Evolutionary conservation across 2,329 filamentous ascomycete genomes (phyloP).

Genomic region (Curvularia eragrostidis): DNA sequence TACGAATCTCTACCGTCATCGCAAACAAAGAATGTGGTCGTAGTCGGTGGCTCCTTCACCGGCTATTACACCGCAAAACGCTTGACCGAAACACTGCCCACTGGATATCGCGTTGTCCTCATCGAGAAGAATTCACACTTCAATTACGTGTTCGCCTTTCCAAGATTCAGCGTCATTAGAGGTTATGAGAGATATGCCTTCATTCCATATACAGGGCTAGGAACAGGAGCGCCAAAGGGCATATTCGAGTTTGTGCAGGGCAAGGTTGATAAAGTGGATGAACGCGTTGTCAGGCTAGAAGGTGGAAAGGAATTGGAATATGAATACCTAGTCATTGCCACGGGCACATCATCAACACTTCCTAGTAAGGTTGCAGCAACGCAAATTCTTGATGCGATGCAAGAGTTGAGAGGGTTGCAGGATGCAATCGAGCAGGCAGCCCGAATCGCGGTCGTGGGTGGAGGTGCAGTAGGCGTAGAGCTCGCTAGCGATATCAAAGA

Average conservation of each 20-base stretch:
- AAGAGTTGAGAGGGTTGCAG: conserved; percentile 57
- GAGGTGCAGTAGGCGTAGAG: conserved; percentile 68
- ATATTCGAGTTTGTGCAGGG: conserved; percentile 1
- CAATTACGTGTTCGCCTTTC: conserved; percentile 67
- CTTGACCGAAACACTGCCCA: neutral
- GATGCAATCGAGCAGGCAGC: conserved; percentile 56
- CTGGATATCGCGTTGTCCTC: conserved; percentile 60
- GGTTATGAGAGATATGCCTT: conserved; percentile 64
- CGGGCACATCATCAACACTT: conserved; percentile 57
- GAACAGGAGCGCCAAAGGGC: neutral
- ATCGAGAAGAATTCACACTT: conserved; percentile 68
- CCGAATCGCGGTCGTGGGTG: conserved; percentile 58
- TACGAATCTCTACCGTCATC: neutral
- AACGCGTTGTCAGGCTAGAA: conserved; percentile 51
- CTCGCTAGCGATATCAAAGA: conserved; percentile 66
- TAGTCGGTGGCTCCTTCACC: neutral
- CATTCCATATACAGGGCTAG: conserved; percentile 60
- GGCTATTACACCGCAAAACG: neutral
- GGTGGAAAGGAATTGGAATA: conserved; percentile 58
- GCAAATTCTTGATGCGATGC: conserved; percentile 54
- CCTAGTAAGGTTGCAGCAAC: conserved; percentile 58
- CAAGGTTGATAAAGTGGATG: conserved; percentile 40
- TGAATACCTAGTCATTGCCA: conserved; percentile 65
- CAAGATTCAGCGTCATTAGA: conserved; percentile 62
- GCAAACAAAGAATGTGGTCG: neutral